phyloP scores from a whole-genome alignment of 1,139 yeast species.

The Hyphopichia wangnamkhiaoensis region DNA sequence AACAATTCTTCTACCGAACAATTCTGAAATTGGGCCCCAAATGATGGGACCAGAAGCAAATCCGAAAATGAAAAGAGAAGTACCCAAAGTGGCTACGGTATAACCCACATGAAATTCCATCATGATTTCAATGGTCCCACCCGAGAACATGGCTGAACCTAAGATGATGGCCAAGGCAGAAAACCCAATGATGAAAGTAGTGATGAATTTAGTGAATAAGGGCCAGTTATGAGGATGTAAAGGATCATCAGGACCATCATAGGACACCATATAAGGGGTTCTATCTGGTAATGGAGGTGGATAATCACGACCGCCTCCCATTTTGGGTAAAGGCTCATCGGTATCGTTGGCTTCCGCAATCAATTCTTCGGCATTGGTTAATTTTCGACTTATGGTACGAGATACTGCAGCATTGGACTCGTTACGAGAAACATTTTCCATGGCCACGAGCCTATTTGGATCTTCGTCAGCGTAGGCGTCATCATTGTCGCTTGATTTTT shows the following conservation, averaged over 20 bases:
- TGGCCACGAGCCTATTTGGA: background rate
- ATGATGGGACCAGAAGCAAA: constrained; percentile 47
- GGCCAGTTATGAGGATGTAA: constrained; percentile 51
- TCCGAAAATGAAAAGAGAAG: constrained; percentile 45
- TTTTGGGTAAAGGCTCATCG: constrained; percentile 34
- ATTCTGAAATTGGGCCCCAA: constrained; percentile 45
- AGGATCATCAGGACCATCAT: constrained; percentile 54
- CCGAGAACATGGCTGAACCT: constrained; percentile 47
- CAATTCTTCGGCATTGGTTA: constrained; percentile 34
- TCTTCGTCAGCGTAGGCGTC: background rate
- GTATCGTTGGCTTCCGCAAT: constrained; percentile 25
- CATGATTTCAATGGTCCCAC: constrained; percentile 24
- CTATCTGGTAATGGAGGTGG: constrained; percentile 39
- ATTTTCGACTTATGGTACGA: constrained; percentile 27
- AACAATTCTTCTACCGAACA: constrained; percentile 38
- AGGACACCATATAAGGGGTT: constrained; percentile 38
- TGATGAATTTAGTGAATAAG: constrained; percentile 25
- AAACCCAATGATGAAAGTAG: constrained; percentile 30
- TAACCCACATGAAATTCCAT: constrained; percentile 33
- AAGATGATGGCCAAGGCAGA: constrained; percentile 47
- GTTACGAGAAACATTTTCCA: constrained; percentile 7
- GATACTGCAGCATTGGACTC: constrained; percentile 28
- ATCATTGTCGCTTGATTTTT: background rate
- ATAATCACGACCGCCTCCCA: constrained; percentile 41
- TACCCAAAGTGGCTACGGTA: constrained; percentile 38